phyloP scores from a whole-genome alignment of 768 basidiomycete genomes.

The Pleurotus ostreatus region DNA sequence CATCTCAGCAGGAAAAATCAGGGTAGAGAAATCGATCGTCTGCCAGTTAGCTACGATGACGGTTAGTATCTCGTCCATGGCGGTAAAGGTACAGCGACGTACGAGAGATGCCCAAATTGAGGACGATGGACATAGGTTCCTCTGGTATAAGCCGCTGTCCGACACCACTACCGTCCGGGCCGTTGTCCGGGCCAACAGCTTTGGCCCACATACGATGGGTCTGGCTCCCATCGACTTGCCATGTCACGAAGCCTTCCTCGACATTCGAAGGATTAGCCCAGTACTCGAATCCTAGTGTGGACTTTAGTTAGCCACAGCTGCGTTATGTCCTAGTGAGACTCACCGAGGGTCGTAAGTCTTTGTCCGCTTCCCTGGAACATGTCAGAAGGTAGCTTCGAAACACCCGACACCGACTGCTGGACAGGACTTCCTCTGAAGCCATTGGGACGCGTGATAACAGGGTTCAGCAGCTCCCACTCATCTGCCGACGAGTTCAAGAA shows the following conservation, averaged over 20 bases:
- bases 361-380: constrained; percentile 58
- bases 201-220: constrained; percentile 48
- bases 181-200: constrained; percentile 42
- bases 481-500: constrained; percentile 29
- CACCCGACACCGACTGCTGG: constrained; percentile 51
- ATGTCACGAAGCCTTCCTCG: constrained; percentile 63
- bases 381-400: constrained; percentile 44
- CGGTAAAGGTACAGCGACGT: constrained; percentile 14
- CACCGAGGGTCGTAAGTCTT: constrained; percentile 45
- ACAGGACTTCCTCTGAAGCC: constrained; percentile 49
- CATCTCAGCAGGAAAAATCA: constrained; percentile 70
- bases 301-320: background rate
- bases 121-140: constrained; percentile 56
- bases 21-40: constrained; percentile 43
- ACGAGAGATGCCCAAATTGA: constrained; percentile 65
- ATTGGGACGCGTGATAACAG: constrained; percentile 30
- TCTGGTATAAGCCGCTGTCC: constrained; percentile 55
- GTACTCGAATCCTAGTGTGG: constrained; percentile 77
- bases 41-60: constrained; percentile 58
- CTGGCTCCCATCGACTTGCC: constrained; percentile 59
- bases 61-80: constrained; percentile 7
- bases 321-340: constrained; percentile 8
- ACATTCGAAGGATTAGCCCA: constrained; percentile 56
- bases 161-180: constrained; percentile 39
- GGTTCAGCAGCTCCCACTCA: constrained; percentile 29